Base-by-base conservation (phyloP, 257 asterid species). In the Scutellaria barbata region DNA sequence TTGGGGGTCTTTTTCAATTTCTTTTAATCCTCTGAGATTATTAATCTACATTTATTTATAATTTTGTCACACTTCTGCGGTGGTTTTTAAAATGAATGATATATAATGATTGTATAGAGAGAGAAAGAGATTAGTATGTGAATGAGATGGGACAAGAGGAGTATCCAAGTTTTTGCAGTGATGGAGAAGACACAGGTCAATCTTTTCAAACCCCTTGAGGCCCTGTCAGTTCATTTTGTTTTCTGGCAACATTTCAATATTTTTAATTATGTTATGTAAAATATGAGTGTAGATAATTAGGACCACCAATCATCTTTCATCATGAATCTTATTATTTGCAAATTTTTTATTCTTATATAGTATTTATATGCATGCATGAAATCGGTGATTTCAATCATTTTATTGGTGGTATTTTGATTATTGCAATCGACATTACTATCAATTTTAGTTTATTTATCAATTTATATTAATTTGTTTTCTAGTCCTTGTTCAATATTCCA, bases 151-250 rank as follows among this genome's bases (percentile, higher is more conserved):
- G 87, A 85, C 85, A 82, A 80, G 76, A 75, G 70, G 41, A 72
- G 80, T 58, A 71, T 74, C 83, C 58, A 54, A 66, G 77, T 62
- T 67, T 72, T 33, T 50, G 75, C 61, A 46, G 62, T 76, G 85
- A 81, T 76, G 82, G 90, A 87, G 85, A 81, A 75, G 92, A 82
- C 90, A 85, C 81, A 74, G 86, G 87, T 88, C 94, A 84, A 85
- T 86, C 92, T 83, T 84, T 87, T 87, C 95, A 83, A 74, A 47
- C 69, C 76, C 54, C 25, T 59, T n/a, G 25, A 37, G 76, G 62
- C 48, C 82, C 85, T 79, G 84, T 86, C 97, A 87, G 83, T 77
- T 79, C 81, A 25, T 57, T 74, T 77, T 80, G 68, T 72, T 82
- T 79, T 71, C 41, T 61, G 66, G 37, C 22, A 46, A 43, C 13